phyloP scores from a whole-genome alignment of 345 rosid genomes.

The Pelargonium nanum region DNA sequence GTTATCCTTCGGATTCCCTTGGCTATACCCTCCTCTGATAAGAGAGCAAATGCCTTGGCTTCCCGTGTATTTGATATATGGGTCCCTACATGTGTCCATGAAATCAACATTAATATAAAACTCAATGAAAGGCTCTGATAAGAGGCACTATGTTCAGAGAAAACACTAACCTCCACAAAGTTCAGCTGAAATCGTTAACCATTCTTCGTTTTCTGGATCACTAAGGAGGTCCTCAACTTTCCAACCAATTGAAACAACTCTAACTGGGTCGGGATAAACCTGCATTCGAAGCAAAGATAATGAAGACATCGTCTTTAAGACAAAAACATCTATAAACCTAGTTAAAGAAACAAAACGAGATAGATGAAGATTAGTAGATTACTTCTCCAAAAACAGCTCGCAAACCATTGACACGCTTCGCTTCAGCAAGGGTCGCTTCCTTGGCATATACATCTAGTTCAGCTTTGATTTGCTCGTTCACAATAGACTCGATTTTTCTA shows the following conservation, averaged over 20 bases:
- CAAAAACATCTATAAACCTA: too few species aligned
- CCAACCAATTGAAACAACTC: constrained; percentile 80
- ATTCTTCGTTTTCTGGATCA: constrained; percentile 73
- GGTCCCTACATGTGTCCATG: constrained; percentile 44
- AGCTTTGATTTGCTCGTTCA: constrained; percentile 76
- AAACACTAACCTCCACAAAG: constrained; percentile 76
- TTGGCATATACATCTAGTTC: constrained; percentile 75
- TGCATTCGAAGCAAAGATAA: too few species aligned
- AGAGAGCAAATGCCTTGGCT: constrained; percentile 89
- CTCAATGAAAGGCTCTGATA: constrained; percentile 8
- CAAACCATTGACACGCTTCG: constrained; percentile 63
- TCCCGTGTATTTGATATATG: constrained; percentile 84
- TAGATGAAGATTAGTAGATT: constrained; percentile 15
- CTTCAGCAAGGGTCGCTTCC: constrained; percentile 71
- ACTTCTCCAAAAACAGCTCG: constrained; percentile 99
- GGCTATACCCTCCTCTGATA: constrained; percentile 92
- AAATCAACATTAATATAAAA: constrained; percentile 12
- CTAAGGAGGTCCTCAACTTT: constrained; percentile 70
- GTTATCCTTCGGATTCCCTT: constrained; percentile 84
- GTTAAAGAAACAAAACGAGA: constrained; percentile 8
- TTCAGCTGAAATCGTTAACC: constrained; percentile 65
- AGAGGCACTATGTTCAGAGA: constrained; percentile 1
- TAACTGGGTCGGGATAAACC: constrained; percentile 95
- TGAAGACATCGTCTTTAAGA: too few species aligned
- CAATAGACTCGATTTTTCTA: constrained; percentile 75